phyloP scores from a whole-genome alignment of 1,284 basidiomycete genomes.

The Pisolithus thermaeus region DNA sequence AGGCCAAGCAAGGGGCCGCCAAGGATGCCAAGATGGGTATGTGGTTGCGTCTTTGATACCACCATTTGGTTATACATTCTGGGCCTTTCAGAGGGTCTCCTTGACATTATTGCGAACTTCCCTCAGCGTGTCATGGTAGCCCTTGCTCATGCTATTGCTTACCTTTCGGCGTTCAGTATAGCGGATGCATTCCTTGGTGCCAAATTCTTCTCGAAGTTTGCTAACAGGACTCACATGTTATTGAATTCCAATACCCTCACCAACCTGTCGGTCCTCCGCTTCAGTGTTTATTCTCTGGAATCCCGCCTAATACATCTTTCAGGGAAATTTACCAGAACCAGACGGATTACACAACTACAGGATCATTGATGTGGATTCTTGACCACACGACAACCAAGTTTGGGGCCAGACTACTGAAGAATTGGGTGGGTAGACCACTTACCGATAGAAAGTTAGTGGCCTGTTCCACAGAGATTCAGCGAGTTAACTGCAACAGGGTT shows the following conservation, averaged over 20 bases:
- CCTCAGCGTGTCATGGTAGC: slow-evolving; percentile 72
- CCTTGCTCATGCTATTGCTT: slow-evolving; percentile 70
- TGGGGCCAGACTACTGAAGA: slow-evolving; percentile 77
- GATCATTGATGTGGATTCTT: slow-evolving; percentile 82
- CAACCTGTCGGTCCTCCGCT: slow-evolving; percentile 54
- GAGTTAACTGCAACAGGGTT: slow-evolving; percentile 37
- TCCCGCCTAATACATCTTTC: slow-evolving; percentile 5
- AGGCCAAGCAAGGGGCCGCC: slow-evolving; percentile 37
- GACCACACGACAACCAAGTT: slow-evolving; percentile 87
- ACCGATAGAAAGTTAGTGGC: slow-evolving; percentile 60
- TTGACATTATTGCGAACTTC: slow-evolving; percentile 66
- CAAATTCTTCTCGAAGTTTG: slow-evolving; percentile 75
- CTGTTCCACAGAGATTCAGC: background rate
- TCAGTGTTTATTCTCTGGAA: background rate
- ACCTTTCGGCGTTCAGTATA: slow-evolving; percentile 75
- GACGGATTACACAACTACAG: slow-evolving; percentile 69
- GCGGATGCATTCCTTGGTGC: slow-evolving; percentile 72
- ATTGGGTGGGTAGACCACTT: slow-evolving; percentile 86
- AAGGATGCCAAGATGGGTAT: slow-evolving; percentile 45
- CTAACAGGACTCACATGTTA: slow-evolving; percentile 80
- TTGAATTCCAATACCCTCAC: slow-evolving; percentile 83
- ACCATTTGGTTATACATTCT: background rate
- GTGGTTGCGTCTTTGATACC: slow-evolving; percentile 5
- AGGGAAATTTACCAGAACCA: slow-evolving; percentile 89
- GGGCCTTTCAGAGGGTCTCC: slow-evolving; percentile 39